Evolutionary conservation across 179 eudicot species (phyloP), one percentile per base, ranked within the genome.

Genomic region (Gypsophila paniculata): DNA sequence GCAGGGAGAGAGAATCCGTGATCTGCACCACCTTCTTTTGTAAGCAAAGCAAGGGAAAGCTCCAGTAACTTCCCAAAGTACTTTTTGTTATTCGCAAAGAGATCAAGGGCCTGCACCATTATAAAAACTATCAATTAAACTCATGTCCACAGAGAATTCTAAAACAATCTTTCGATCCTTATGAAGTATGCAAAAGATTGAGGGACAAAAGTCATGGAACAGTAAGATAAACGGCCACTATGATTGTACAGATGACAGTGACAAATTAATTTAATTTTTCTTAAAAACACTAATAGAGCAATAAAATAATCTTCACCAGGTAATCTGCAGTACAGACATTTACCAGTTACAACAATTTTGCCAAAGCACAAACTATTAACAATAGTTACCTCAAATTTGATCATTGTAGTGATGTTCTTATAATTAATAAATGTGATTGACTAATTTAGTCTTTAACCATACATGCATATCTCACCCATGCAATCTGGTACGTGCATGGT

Each of bases 21-120:
- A 66, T 91, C 93, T 57, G 86, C 77, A 58, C 93, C 98, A 78
- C 98, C 93, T 66, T 85, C 86, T 89, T 78, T 86, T 61, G 90
- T 75, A 79, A 89, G 72, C 62, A 83, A 78, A 74, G 61, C 49
- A 58, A 91, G 19, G 19, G 97, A 83, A 69, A 80, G 79, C 74
- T 91, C 90, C 57, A 93, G 76, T 69, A 93, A 74, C 83, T 85
- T 76, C 73, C 77, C 82, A 70, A 86, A 85, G 78, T 84, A 78
- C 34, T 73, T 74, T 61, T 77, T 82, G 36, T 85, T 78, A 73
- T 79, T 78, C 46, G 83, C 74, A 68, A 86, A 91, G 67, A 75
- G 83, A 64, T 89, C 86, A 58, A 93, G 82, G 38, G 89, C 96
- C 97, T 93, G 84, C 80, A 85, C 11, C 64, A 65, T 60, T 23